Evolutionary conservation across 164 flowering plant species (phyloP).

Genomic region (Annona cherimola): DNA sequence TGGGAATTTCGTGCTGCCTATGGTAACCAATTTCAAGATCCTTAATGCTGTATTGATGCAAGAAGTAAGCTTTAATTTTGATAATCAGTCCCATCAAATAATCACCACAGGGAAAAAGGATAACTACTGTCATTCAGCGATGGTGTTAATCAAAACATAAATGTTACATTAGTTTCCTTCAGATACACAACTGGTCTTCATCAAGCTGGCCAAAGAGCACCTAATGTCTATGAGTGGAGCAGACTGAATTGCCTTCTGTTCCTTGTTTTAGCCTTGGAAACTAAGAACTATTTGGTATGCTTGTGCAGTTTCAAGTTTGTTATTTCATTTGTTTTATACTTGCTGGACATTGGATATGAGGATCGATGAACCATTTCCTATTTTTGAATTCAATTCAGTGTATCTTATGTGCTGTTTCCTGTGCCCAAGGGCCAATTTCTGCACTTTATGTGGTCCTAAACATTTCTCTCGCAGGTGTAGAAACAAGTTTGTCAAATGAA

Average conservation of each 20-base stretch:
- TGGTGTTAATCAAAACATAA: neutral
- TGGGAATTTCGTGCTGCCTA: too few relatives aligned
- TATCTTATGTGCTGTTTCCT: neutral
- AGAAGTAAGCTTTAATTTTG: too few relatives aligned
- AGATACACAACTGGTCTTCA: too few relatives aligned
- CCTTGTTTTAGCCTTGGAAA: neutral
- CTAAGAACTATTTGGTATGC: neutral
- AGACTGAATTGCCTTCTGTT: neutral
- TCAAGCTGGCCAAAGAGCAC: neutral
- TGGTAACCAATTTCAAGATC: too few relatives aligned
- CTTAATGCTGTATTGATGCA: too few relatives aligned
- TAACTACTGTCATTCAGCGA: neutral
- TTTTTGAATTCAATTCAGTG: neutral
- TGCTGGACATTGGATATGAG: neutral
- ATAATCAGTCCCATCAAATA: too few relatives aligned
- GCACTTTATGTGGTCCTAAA: too few relatives aligned
- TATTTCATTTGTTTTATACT: neutral
- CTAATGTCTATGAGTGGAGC: neutral
- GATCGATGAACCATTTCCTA: neutral
- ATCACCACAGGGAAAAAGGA: too few relatives aligned
- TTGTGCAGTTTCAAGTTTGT: neutral
- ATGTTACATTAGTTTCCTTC: neutral
- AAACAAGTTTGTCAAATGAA: neutral
- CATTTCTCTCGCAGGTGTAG: neutral
- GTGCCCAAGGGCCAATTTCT: neutral